Conservation (phyloP, 139 green algal genomes). For the Chlorella vulgaris region DNA sequence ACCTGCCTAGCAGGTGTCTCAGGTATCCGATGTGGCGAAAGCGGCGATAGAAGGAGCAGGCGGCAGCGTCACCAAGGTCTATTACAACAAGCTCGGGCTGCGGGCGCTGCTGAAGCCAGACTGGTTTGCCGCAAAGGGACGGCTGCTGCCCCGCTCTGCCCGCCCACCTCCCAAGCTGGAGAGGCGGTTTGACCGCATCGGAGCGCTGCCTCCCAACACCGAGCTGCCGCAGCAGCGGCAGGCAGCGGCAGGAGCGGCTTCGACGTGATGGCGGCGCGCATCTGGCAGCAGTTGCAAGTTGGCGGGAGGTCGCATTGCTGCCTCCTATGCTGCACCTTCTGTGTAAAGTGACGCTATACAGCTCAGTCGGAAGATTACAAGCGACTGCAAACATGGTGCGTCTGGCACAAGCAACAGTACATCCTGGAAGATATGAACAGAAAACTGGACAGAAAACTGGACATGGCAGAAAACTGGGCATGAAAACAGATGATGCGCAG, state of each 20-base stretch:
- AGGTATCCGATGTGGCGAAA: constrained; percentile 54
- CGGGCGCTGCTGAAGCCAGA: constrained; percentile 79
- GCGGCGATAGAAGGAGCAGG: constrained; percentile 71
- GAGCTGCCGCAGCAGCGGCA: not conserved
- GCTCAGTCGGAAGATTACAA: no score
- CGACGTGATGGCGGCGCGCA: not conserved
- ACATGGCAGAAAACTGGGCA: no score
- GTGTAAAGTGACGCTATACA: no score
- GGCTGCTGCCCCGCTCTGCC: constrained; percentile 76
- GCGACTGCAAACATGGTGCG: no score
- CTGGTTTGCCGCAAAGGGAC: constrained; percentile 71
- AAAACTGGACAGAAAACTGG: no score
- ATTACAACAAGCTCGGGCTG: constrained; percentile 93
- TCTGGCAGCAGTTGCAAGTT: not conserved
- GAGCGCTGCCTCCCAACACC: constrained; percentile 46
- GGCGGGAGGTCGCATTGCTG: not conserved
- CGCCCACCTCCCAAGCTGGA: constrained; percentile 70
- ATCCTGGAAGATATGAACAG: no score
- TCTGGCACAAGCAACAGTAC: no score
- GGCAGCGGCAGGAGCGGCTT: not conserved
- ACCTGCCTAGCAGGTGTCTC: constrained; percentile 75
- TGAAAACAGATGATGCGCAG: no score
- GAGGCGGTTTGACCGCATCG: constrained; percentile 61
- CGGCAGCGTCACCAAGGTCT: constrained; percentile 85
- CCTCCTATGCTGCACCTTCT: not conserved